Evolutionary conservation across 768 basidiomycete genomes (phyloP).

Genomic region (Xanthoconium stramineum): DNA sequence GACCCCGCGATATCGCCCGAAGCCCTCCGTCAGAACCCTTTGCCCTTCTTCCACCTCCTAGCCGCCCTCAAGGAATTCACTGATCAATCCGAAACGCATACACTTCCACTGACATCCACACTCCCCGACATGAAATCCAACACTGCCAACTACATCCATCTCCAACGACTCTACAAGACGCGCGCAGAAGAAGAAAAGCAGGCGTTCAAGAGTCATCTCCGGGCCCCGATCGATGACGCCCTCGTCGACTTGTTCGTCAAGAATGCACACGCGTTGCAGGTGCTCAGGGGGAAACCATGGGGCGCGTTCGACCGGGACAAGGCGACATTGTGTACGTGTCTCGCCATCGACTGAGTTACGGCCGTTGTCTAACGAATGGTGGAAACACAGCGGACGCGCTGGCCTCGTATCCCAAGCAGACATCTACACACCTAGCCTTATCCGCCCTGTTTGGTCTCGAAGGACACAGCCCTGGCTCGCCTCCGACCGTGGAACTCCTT

Average conservation of each 20-base stretch:
- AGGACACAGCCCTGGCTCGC: slow-evolving; percentile 26
- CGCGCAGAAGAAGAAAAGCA: slow-evolving; percentile 70
- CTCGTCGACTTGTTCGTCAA: slow-evolving; percentile 72
- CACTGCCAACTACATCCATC: slow-evolving; percentile 74
- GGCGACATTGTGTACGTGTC: slow-evolving; percentile 43
- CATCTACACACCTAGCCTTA: slow-evolving; percentile 71
- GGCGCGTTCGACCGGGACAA: slow-evolving; percentile 52
- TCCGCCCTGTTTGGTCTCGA: slow-evolving; percentile 48
- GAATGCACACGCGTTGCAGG: slow-evolving; percentile 71
- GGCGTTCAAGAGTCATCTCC: slow-evolving; percentile 49
- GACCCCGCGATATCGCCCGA: slow-evolving; percentile 50
- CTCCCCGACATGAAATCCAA: slow-evolving; percentile 97
- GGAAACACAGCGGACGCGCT: slow-evolving; percentile 39
- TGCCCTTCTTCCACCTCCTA: slow-evolving; percentile 78
- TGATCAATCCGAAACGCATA: slow-evolving; percentile 49
- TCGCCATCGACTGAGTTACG: not conserved
- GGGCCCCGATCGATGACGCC: slow-evolving; percentile 44
- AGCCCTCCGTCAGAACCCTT: slow-evolving; percentile 41
- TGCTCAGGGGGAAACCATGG: slow-evolving; percentile 63
- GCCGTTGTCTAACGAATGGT: not conserved
- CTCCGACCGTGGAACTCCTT: slow-evolving; percentile 50
- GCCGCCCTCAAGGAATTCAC: slow-evolving; percentile 67
- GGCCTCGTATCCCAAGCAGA: slow-evolving; percentile 46
- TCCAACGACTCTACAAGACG: slow-evolving; percentile 82
- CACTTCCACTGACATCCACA: slow-evolving; percentile 79